A percentile compares a stretch with the other conserved stretches of the same genome.
phyloP scores from a whole-genome alignment of 2,329 filamentous ascomycete genomes.

The Monosporascus sp. region DNA sequence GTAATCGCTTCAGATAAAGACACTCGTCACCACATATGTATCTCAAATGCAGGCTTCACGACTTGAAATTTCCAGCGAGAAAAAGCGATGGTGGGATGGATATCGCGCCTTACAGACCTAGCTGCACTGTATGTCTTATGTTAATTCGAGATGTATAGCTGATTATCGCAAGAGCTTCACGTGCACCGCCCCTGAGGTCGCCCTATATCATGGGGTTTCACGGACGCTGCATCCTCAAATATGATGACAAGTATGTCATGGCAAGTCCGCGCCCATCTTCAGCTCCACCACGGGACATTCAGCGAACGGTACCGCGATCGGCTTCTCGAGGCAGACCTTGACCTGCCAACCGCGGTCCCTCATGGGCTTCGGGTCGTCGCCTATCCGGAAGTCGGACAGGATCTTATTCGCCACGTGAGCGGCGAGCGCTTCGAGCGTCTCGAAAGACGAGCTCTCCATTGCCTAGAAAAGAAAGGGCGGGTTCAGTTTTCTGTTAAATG shows the following conservation, averaged over 20 bases:
- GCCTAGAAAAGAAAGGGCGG: conserved; percentile 30
- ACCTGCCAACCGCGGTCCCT: conserved; percentile 46
- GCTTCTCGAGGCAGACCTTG: conserved; percentile 63
- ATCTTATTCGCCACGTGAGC: conserved; percentile 42
- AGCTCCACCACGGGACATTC: conserved; percentile 67
- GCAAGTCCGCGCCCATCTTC: conserved; percentile 24
- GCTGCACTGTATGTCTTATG: too few species aligned
- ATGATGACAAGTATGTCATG: background rate
- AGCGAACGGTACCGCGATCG: conserved; percentile 67
- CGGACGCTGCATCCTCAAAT: too few species aligned
- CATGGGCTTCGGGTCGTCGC: conserved; percentile 28
- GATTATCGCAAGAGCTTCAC: too few species aligned
- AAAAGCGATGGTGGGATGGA: too few species aligned
- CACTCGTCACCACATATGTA: too few species aligned
- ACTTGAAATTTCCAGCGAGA: too few species aligned
- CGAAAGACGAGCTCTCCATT: conserved; percentile 52
- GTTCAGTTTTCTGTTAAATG: background rate
- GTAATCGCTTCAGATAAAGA: too few species aligned
- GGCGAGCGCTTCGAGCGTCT: conserved; percentile 60
- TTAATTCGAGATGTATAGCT: too few species aligned
- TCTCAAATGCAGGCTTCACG: too few species aligned
- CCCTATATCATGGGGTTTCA: too few species aligned
- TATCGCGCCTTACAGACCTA: too few species aligned
- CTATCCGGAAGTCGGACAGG: conserved; percentile 35
- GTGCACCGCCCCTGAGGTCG: too few species aligned